Evolutionary conservation across 176 grass and related monocot species (phyloP), one percentile per base, ranked within the genome.

Genomic region (Canna indica): DNA sequence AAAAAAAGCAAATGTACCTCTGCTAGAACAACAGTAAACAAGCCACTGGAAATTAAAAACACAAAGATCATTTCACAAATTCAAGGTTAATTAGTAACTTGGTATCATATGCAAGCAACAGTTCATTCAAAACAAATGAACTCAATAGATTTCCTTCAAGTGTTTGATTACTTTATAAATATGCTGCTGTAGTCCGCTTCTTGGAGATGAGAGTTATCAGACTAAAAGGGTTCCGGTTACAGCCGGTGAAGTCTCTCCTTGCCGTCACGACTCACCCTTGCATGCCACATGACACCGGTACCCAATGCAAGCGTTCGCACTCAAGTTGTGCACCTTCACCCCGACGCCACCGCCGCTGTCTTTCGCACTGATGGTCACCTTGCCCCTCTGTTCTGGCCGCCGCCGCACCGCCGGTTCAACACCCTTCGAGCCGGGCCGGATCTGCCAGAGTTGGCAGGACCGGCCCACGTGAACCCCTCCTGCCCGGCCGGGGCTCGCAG

Each of bases 261-360:
- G 14, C 20, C 65, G 22, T 68, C 38, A 38, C 34, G 17, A 27
- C 63, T 66, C n/a, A 28, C 13, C 62, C 62, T 11, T 44, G 41
- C 41, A 44, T 11, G 41, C 7, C 41, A 44, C 41, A 44, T 36
- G 62, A 31, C 32, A 34, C 62, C 62, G 29, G 32, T 65, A 65
- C 62, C 62, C 65, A 18, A 68, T 68, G 65, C 65, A 68, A 26
- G 65, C 28, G 38, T 68, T 68, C 38, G 29, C 65, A 15, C n/a
- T 68, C 36, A 68, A 68, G n/a, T 45, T 66, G 31, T 36, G 34
- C 16, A 66, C 63, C 33, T 5, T 35, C 22, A 36, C 63, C 3
- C 63, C 20, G 18, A 18, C 63, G 30, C 63, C 63, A 24, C 18
- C 7, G 1, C 63, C 34, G 15, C 16, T 39, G 1, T 17, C 34